phyloP scores from a whole-genome alignment of 306 rosid species.

The Malus domestica region DNA sequence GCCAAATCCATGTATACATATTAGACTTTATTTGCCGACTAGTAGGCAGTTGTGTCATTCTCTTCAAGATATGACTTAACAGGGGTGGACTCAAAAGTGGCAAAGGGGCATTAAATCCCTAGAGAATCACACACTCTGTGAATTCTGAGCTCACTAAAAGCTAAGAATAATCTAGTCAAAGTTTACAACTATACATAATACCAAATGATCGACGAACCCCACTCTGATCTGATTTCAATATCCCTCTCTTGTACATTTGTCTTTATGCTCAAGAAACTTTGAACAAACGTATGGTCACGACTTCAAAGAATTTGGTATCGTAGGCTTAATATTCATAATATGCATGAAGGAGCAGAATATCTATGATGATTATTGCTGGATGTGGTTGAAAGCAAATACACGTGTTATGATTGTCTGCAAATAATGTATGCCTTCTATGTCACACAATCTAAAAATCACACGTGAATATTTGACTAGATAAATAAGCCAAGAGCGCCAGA shows the following conservation, averaged over 20 bases:
- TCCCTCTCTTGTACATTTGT: background rate
- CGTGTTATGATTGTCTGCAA: conserved; percentile 19
- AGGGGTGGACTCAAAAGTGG: background rate
- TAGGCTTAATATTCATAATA: background rate
- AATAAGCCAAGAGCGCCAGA: background rate
- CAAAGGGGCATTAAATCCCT: background rate
- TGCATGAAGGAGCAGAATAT: background rate
- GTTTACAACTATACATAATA: conserved; percentile 12
- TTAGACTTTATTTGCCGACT: conserved; percentile 19
- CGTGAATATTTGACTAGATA: background rate
- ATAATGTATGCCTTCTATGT: background rate
- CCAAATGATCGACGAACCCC: background rate
- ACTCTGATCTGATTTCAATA: background rate
- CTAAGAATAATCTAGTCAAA: conserved; percentile 25
- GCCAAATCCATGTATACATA: background rate
- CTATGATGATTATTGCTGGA: background rate
- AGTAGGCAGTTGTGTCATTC: background rate
- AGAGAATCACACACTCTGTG: conserved; percentile 10
- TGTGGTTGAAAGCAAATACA: conserved; percentile 14
- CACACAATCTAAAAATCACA: background rate
- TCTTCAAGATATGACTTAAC: background rate
- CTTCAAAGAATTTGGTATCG: background rate
- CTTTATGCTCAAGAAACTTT: background rate
- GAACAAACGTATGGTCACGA: background rate
- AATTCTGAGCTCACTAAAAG: conserved; percentile 13